These are phyloP conservation scores for Circinella umbellata DNA, from an alignment of 371 early-diverging fungal genomes.

Conservation along the genomic window DNA sequence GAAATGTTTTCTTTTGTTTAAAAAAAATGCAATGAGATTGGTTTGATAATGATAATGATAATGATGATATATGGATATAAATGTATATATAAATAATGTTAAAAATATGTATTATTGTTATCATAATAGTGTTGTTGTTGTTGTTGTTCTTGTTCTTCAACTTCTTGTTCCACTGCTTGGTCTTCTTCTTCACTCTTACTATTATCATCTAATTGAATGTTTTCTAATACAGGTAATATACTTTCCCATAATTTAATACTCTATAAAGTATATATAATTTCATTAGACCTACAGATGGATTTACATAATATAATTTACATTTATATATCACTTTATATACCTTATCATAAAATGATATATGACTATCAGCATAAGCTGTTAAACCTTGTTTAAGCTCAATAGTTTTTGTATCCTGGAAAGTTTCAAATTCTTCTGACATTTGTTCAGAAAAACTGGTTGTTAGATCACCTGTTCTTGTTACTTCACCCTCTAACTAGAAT, in stretches of 20 bases:
- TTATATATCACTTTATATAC: constrained; percentile 9
- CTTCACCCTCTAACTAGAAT: constrained; percentile 76
- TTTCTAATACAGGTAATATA: constrained; percentile 21
- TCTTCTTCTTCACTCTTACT: not conserved
- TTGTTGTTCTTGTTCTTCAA: too few species aligned
- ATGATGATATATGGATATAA: not conserved
- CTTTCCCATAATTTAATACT: constrained; percentile 20
- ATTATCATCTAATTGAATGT: constrained; percentile 16
- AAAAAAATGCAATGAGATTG: not conserved
- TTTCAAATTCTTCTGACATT: constrained; percentile 80
- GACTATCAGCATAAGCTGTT: constrained; percentile 73
- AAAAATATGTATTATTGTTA: not conserved
- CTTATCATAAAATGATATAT: constrained; percentile 72
- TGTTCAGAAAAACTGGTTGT: constrained; percentile 77
- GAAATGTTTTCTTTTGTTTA: too few species aligned
- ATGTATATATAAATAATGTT: not conserved
- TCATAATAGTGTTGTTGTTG: not conserved
- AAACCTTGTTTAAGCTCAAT: constrained; percentile 81
- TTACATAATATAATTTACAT: too few species aligned
- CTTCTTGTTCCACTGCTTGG: not conserved
- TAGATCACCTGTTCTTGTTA: constrained; percentile 70
- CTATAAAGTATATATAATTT: constrained; percentile 3
- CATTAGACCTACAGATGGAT: too few species aligned
- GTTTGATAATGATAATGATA: too few species aligned
- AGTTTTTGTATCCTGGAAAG: constrained; percentile 78